Evolutionary conservation across 352 stramenopile genomes (phyloP), one percentile per base, ranked within the genome.

Genomic region (Pelagophyceae sp.): DNA sequence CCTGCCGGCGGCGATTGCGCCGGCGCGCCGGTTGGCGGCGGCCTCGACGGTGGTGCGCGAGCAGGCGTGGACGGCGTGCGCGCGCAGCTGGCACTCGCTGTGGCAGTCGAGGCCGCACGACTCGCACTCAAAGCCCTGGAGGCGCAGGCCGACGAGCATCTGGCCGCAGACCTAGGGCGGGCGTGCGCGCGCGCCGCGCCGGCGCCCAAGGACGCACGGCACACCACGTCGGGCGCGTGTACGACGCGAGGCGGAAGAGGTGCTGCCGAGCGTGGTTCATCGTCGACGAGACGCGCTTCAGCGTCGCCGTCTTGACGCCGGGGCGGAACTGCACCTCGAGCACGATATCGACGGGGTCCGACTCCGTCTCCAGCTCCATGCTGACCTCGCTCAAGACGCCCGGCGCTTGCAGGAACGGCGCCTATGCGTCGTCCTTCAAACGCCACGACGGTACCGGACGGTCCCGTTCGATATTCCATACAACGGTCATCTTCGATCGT

Each of bases 221-320:
- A 37, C 67, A 74, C 67, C 67, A 74, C 35, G 33, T 50, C 67
- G 67, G 67, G 35, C 35, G 23, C 23, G 33, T 74, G 38, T 74
- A 74, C 15, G 35, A 35, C 67, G 33, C 31, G 20, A 74, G 38
- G 25, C 37, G 33, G 67, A 74, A 74, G 35, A 74, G 38, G 67
- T 74, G 67, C 67, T 74, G 67, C 15, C 19, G 20, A 19, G 1
- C 67, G 17, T 74, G 2, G 38, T 58, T 74, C 3, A 40, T 15
- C 15, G 15, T 2, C 15, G 15, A 6, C 61, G 6, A 37, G 61
- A 31, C 37, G n/a, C 11, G 15, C 61, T 31, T 27, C 61, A 25
- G 6, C 3, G 11, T 1, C 3, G 31, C 61, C 33, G 61, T 40
- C 61, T 17, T 38, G 15, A 29, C 29, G 61, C 61, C 61, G 15